Percentiles rank a stretch among this genome's conserved stretches.
These are phyloP conservation scores for Debaryomyces castellii DNA, from an alignment of 805 yeast genomes.

Conservation along the genomic window DNA sequence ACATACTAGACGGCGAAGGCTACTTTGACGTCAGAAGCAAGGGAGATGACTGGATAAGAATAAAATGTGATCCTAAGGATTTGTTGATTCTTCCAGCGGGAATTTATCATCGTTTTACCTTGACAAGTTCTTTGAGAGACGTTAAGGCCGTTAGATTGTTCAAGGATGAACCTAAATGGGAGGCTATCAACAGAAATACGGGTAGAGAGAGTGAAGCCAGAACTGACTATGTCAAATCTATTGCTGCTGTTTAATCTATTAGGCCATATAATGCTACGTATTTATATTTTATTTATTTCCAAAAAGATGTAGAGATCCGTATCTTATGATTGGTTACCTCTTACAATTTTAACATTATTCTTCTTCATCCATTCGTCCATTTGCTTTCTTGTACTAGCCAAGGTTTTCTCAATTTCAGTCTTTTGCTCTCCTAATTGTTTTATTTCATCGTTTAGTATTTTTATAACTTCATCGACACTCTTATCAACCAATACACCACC, in stretches of 20 bases:
- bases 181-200: slow-evolving; percentile 70
- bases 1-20: slow-evolving; percentile 86
- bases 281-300: neutral
- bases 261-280: neutral
- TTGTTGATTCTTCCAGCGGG: slow-evolving; percentile 83
- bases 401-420: slow-evolving; percentile 23
- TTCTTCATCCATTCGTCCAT: slow-evolving; percentile 41
- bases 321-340: slow-evolving; percentile 7
- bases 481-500: slow-evolving; percentile 90
- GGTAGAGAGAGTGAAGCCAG: slow-evolving; percentile 34
- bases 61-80: slow-evolving; percentile 63
- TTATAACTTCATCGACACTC: slow-evolving; percentile 69
- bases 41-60: slow-evolving; percentile 71
- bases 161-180: slow-evolving; percentile 96
- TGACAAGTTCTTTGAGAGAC: slow-evolving; percentile 53
- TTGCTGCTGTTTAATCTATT: slow-evolving; percentile 16
- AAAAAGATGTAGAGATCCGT: neutral
- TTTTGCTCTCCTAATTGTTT: slow-evolving; percentile 21
- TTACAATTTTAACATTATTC: slow-evolving; percentile 42
- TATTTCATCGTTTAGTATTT: slow-evolving; percentile 22
- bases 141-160: slow-evolving; percentile 81
- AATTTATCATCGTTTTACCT: slow-evolving; percentile 88
- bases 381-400: slow-evolving; percentile 26
- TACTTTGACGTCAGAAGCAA: slow-evolving; percentile 81
- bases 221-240: slow-evolving; percentile 28